Base-by-base conservation (phyloP, 805 yeast genomes). In the Candida taoyuanica region DNA sequence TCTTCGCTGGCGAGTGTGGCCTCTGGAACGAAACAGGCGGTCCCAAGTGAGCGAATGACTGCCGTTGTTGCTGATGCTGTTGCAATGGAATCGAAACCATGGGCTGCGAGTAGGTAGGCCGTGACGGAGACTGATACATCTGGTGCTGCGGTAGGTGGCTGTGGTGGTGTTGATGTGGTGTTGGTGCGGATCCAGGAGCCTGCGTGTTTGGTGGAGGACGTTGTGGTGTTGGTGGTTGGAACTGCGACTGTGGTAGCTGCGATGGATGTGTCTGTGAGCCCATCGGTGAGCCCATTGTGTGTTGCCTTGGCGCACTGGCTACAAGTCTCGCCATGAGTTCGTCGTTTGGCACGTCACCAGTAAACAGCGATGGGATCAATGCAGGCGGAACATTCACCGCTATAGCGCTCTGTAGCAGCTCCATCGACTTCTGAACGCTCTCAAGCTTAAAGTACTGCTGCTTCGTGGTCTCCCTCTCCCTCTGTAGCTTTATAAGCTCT, bases 371-470 rank as follows among this genome's bases (percentile, higher is more conserved):
- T 0, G 93, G 83, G 12, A 88, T 77, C 44, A 80, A 56, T 34
- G 71, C 59, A 1, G 78, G 65, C 0, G 95, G 93, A 2, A 88
- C 64, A 14, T 80, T 79, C 12, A 79, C 72, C 17, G 63, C 64
- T 5, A 74, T 52, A 0, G 94, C 89, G 12, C 67, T 63, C 42
- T 75, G 75, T 35, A 89, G 52, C 15, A 88, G 65, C 36, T 81
- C 80, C 23, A 82, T 60, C 17, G 83, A 72, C 39, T 73, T 71
- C 29, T 72, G 71, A 18, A 81, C 67, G 29, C 71, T 63, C 54
- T 88, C 95, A 16, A 81, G 63, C 37, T 71, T 73, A 56, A 83
- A 81, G 49, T 68, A 80, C 48, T 83, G 93, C 57, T 88, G 96
- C 47, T 81, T 82, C 2, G 96, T 82, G 31, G 73, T 69, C 56